Evolutionary conservation across 768 basidiomycete species (phyloP).

Genomic region (Suillus alpinus): DNA sequence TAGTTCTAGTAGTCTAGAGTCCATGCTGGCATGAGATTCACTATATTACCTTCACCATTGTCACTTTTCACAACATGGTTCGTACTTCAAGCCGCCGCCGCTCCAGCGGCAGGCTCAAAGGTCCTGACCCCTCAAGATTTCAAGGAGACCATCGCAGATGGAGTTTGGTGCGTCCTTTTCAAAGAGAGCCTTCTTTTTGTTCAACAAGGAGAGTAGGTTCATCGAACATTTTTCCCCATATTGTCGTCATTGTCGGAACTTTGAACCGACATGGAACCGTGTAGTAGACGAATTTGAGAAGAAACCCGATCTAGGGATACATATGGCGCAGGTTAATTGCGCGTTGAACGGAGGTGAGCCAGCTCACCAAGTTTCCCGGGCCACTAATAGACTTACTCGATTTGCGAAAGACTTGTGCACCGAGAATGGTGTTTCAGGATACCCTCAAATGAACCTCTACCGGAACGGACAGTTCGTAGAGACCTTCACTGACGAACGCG

Average conservation of each 20-base stretch:
- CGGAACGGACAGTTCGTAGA: conserved; percentile 60
- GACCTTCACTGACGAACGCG: conserved; percentile 52
- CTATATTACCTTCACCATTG: conserved; percentile 13
- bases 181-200: neutral
- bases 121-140: conserved; percentile 63
- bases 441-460: conserved; percentile 77
- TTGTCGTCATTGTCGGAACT: conserved; percentile 75
- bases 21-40: conserved; percentile 12
- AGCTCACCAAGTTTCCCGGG: neutral
- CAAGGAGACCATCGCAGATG: conserved; percentile 44
- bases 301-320: conserved; percentile 40
- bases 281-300: conserved; percentile 53
- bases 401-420: conserved; percentile 67
- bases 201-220: conserved; percentile 42
- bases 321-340: conserved; percentile 82
- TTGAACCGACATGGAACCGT: conserved; percentile 80
- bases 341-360: conserved; percentile 69
- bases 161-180: conserved; percentile 51
- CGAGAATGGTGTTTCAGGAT: conserved; percentile 63
- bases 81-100: conserved; percentile 29
- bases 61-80: conserved; percentile 31
- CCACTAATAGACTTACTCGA: neutral
- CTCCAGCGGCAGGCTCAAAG: conserved; percentile 30
- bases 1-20: neutral
- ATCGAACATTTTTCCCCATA: conserved; percentile 88